Evolutionary conservation across 225 moss, liverwort and hornwort species (phyloP), one percentile per base, ranked within the genome.

Genomic region (Lunularia cruciata): DNA sequence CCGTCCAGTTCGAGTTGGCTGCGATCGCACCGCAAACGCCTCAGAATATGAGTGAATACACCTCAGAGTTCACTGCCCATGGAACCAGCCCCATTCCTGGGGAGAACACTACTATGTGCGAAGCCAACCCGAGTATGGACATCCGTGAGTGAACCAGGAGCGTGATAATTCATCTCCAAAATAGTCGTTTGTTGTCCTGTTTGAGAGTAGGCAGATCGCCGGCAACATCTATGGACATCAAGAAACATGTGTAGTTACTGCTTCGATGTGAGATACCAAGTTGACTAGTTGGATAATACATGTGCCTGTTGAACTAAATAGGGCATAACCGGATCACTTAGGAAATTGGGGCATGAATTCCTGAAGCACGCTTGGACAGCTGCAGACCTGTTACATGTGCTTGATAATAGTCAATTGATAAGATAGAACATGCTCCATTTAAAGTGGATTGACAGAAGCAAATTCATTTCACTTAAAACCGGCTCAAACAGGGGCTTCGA

Each of bases 1-100:
- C 76, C 35, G 79, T 47, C 95, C 95, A 96, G 79, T 92, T 92
- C 60, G 87, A 84, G 0, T 84, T 96, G 47, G 95, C 95, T 14
- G 90, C 95, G 0, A 90, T 76, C 13, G 92, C 92, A 13, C 92
- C 88, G 72, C 92, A 92, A 42, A 90, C 5, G 0, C 92, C 95
- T 0, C 90, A 49, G 52, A 78, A 75, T 47, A 75, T 57, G 53
- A 96, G 80, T 0, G 88, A 92, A 74, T 92, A 96, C 0, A 96
- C 83, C 77, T 96, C 92, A 0, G 92, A 92, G 71, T 90, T 90
- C 28, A 90, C 87, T 5, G 90, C 88, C 95, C 95, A 96, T 0
- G 92, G 95, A 0, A 96, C 90, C 0, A 92, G 95, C 3, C 95
- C 95, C 95, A 96, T 96, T 45, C 95, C 92, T 0, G 90, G 95